Percentiles rank a stretch among this genome's conserved stretches.
These are phyloP conservation scores for Trametes meyenii DNA, from an alignment of 768 basidiomycete genomes.

Conservation along the genomic window DNA sequence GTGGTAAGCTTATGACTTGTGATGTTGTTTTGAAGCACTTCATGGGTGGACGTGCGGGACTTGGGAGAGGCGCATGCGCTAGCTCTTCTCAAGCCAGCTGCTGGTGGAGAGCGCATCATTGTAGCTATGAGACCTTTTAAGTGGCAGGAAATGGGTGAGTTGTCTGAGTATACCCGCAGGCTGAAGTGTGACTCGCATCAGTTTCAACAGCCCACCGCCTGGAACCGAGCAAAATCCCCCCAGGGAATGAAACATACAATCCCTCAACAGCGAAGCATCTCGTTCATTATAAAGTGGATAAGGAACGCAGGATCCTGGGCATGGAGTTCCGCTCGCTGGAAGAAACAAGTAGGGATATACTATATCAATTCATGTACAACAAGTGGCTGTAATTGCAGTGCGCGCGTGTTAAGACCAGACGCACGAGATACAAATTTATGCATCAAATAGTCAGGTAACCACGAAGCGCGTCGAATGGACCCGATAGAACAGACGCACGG, in stretches of 20 bases:
- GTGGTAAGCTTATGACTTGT: background rate
- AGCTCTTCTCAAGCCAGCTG: constrained; percentile 49
- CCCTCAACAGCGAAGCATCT: constrained; percentile 29
- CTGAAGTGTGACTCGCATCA: background rate
- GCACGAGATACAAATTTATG: background rate
- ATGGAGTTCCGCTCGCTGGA: constrained; percentile 25
- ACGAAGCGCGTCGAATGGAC: constrained; percentile 1
- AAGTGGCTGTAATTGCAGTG: background rate
- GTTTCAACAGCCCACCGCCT: background rate
- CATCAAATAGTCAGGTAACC: constrained; percentile 16
- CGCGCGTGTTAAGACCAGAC: background rate
- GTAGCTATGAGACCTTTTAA: constrained; percentile 37
- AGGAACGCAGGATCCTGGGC: constrained; percentile 32
- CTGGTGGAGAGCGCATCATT: constrained; percentile 61
- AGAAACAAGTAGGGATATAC: constrained; percentile 23
- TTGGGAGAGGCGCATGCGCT: constrained; percentile 51
- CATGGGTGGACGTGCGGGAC: constrained; percentile 51
- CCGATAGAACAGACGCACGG: constrained; percentile 21
- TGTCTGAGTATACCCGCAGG: too few relatives aligned
- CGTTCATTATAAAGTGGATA: constrained; percentile 38
- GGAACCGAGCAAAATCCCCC: background rate
- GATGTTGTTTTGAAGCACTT: background rate
- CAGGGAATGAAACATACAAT: constrained; percentile 18
- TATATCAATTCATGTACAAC: constrained; percentile 21
- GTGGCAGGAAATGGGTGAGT: constrained; percentile 24